These are phyloP conservation scores for Thelephora aurantiotincta DNA, from an alignment of 768 basidiomycete genomes.

Conservation along the genomic window DNA sequence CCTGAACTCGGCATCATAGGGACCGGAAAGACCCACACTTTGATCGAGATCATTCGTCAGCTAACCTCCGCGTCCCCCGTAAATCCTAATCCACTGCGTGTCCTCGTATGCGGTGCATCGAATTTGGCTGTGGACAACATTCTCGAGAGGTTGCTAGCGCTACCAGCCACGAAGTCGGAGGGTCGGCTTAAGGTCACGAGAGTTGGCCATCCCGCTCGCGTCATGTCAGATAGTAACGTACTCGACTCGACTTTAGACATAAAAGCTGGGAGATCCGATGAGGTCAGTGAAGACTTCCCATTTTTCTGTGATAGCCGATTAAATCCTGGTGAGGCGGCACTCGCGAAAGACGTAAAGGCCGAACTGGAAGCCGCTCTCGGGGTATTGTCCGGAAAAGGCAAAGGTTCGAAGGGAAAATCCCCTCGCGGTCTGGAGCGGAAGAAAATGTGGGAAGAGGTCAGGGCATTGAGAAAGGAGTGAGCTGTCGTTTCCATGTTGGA, in stretches of 20 bases:
- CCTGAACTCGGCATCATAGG: conserved; percentile 26
- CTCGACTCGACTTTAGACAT: conserved; percentile 59
- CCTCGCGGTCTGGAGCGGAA: conserved; percentile 61
- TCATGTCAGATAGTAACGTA: conserved; percentile 58
- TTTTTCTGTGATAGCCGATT: neutral
- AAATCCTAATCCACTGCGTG: conserved; percentile 38
- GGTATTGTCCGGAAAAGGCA: conserved; percentile 57
- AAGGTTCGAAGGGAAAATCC: conserved; percentile 57
- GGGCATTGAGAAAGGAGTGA: conserved; percentile 82
- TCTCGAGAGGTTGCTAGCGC: conserved; percentile 63
- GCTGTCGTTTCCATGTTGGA: neutral
- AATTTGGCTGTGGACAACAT: conserved; percentile 96
- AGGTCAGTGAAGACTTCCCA: conserved; percentile 22
- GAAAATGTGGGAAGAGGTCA: conserved; percentile 81
- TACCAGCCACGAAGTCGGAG: conserved; percentile 36
- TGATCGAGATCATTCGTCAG: conserved; percentile 89
- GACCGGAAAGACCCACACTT: conserved; percentile 92
- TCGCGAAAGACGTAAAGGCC: conserved; percentile 79
- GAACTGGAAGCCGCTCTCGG: conserved; percentile 66
- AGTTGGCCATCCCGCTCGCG: conserved; percentile 92
- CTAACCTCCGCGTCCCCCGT: conserved; percentile 34
- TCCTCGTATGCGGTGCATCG: conserved; percentile 87
- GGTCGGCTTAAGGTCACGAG: conserved; percentile 56
- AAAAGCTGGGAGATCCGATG: conserved; percentile 60
- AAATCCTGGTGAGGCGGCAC: conserved; percentile 38